Evolutionary conservation across 2,329 filamentous ascomycete species (phyloP).

Genomic region (Sarocladium strictum): DNA sequence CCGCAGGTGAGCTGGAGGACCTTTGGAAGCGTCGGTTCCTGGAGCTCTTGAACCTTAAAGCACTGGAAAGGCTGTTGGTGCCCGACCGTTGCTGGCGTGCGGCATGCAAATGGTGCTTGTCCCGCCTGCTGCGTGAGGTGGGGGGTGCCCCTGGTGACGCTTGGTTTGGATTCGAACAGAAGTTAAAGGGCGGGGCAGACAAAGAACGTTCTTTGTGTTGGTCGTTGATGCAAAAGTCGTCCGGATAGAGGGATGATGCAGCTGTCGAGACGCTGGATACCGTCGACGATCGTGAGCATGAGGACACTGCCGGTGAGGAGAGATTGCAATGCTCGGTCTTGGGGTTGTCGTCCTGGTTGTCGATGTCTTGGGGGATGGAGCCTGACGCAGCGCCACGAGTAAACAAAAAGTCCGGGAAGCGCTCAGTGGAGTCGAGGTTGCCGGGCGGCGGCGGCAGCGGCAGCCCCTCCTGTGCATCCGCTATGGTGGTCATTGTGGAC

Average conservation of each 20-base stretch:
- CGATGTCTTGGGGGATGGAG: conserved; percentile 12
- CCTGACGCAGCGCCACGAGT: conserved; percentile 16
- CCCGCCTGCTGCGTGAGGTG: conserved; percentile 32
- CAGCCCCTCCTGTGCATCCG: conserved; percentile 18
- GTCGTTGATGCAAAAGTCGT: conserved; percentile 11
- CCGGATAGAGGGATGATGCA: conserved; percentile 5
- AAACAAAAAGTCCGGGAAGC: conserved; percentile 39
- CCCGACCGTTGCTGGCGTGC: conserved; percentile 40
- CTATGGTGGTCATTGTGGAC: conserved; percentile 8
- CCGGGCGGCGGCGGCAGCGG: conserved; percentile 26
- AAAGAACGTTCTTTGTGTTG: conserved; percentile 15
- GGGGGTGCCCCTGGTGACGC: conserved; percentile 18
- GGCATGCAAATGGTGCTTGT: conserved; percentile 45
- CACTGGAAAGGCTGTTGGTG: conserved; percentile 26
- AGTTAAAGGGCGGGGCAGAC: conserved; percentile 16
- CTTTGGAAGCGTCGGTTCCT: conserved; percentile 20
- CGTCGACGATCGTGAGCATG: conserved; percentile 10
- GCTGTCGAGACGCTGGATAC: conserved; percentile 8
- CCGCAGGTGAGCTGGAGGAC: conserved; percentile 30
- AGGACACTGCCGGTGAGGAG: conserved; percentile 8
- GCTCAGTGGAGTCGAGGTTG: conserved; percentile 29
- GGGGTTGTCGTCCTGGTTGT: conserved; percentile 10
- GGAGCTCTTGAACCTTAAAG: conserved; percentile 5
- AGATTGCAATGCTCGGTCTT: background rate
- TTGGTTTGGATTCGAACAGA: conserved; percentile 16